Evolutionary conservation across 441 rosid species (phyloP), one percentile per base, ranked within the genome.

Genomic region (Corymbia calophylla): DNA sequence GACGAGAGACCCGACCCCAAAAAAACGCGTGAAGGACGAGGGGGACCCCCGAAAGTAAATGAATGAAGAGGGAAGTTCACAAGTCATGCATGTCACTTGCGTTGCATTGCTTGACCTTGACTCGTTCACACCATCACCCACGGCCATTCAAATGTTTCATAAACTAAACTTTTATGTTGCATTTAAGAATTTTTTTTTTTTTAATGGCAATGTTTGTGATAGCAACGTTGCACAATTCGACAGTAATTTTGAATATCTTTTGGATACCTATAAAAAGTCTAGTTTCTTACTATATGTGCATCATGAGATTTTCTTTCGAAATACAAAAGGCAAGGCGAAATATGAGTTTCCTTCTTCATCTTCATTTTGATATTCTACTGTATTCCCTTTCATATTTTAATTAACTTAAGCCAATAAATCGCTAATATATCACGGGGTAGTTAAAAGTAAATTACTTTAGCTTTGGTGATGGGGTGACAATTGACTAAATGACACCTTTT

Each of bases 1-100:
- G n/a, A 60, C 16, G 8, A 12, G n/a, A 60, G 31, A 60, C 7
- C 31, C 0, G 15, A 60, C 2, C 66, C 31, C 7, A 12, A 29
- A 53, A 53, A 53, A 60, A 62, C 0, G 9, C 68, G 1, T 11
- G 68, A 62, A 62, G 31, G 68, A 62, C 31, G 32, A 62, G 58
- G 58, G 1, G 0, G 58, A 54, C 9, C 2, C 23, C 10, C 10
- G 4, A 0, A 55, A 55, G 58, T 0, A 55, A 55, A 55, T 55
- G 58, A 55, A 55, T 55, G 21, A 55, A 55, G 25, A 55, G n/a
- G n/a, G 1, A 11, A 0, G 64, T 55, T 55, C 60, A 15, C 53
- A 25, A 23, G 29, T 23, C 62, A 56, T 4, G 29, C 13, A 5
- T 23, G 35, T n/a, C 18, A 7, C 32, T 58, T n/a, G 70, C 4